Evolutionary conservation across 352 stramenopile species (phyloP).

Genomic region (Phytophthora aleatoria): DNA sequence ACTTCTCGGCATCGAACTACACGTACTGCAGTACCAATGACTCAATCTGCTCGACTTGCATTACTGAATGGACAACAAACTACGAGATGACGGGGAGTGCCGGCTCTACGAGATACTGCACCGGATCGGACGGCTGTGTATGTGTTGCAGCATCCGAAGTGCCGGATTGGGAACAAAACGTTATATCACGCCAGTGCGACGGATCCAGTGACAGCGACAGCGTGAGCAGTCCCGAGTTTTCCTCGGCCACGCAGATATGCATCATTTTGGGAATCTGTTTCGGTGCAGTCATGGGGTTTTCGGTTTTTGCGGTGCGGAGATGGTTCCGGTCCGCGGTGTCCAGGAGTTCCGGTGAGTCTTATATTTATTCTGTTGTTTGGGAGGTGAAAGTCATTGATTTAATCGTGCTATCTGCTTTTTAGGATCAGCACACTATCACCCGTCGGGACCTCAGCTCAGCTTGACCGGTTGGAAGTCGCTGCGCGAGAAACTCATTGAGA

Average conservation of each 20-base stretch:
- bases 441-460: constrained; percentile 36
- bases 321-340: constrained; percentile 6
- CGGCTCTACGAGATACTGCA: constrained; percentile 35
- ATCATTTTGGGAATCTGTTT: constrained; percentile 23
- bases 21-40: constrained; percentile 47
- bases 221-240: constrained; percentile 15
- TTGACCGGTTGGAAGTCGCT: constrained; percentile 56
- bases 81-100: constrained; percentile 13
- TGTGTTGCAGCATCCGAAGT: constrained; percentile 46
- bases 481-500: constrained; percentile 59
- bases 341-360: constrained; percentile 13
- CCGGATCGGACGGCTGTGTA: constrained; percentile 39
- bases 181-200: constrained; percentile 34
- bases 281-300: constrained; percentile 11
- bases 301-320: constrained; percentile 16
- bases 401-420: background rate
- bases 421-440: constrained; percentile 7
- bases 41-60: constrained; percentile 38
- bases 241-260: constrained; percentile 24
- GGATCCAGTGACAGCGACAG: constrained; percentile 12
- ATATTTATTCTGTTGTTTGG: background rate
- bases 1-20: constrained; percentile 39
- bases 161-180: constrained; percentile 21
- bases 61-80: constrained; percentile 35
- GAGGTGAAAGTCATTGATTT: background rate